Evolutionary conservation across 352 stramenopile genomes (phyloP).

Genomic region (Phytophthora uliginosa): DNA sequence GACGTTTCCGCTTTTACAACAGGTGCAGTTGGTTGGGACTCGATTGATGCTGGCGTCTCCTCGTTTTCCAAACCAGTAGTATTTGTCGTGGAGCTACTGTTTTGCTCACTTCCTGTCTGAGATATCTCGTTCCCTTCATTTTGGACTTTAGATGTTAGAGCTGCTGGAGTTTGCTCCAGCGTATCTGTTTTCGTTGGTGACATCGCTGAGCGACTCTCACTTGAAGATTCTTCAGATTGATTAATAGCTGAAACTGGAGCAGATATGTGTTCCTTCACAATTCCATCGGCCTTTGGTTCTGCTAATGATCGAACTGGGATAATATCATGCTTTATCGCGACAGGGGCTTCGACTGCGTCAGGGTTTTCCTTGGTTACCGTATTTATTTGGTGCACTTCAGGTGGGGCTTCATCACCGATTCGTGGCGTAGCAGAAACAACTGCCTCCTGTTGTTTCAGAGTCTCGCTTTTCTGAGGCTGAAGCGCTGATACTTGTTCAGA

Average conservation of each 20-base stretch:
- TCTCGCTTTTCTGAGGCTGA: background rate
- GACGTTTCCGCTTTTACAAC: background rate
- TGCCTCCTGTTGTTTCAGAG: background rate
- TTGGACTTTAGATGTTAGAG: background rate
- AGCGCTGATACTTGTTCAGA: background rate
- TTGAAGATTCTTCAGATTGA: constrained; percentile 3
- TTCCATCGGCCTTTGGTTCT: background rate
- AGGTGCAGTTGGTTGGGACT: background rate
- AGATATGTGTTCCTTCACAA: background rate
- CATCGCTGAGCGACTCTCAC: constrained; percentile 3
- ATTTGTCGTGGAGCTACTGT: background rate
- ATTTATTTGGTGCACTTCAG: background rate
- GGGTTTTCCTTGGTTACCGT: background rate
- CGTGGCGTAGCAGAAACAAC: background rate
- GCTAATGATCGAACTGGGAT: background rate
- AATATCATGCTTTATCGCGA: background rate
- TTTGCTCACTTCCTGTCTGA: background rate
- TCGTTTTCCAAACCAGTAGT: background rate
- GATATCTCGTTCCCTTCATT: background rate
- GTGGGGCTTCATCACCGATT: background rate
- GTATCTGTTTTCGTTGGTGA: constrained; percentile 1
- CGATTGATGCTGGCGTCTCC: background rate
- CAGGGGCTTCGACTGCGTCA: background rate
- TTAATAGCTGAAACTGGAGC: background rate
- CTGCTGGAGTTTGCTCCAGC: background rate